These are phyloP conservation scores for Dendrothele bispora DNA, from an alignment of 768 basidiomycete genomes.

Conservation along the genomic window DNA sequence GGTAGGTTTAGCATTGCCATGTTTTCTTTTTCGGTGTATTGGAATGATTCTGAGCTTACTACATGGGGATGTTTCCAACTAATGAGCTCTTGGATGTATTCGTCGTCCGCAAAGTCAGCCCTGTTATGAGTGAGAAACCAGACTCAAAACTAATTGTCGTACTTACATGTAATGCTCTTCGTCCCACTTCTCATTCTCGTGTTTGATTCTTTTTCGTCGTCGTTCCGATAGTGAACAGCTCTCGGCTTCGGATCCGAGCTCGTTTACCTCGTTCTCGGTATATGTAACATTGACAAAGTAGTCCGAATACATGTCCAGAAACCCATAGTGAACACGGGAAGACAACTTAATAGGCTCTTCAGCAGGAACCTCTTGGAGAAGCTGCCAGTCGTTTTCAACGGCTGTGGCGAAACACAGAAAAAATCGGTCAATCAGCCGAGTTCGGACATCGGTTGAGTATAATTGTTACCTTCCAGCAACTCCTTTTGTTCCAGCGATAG, in stretches of 20 bases:
- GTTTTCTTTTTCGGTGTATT: constrained; percentile 76
- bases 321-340: constrained; percentile 63
- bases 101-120: constrained; percentile 80
- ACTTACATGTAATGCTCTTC: constrained; percentile 82
- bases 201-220: constrained; percentile 48
- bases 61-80: constrained; percentile 62
- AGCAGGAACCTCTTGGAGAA: constrained; percentile 62
- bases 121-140: constrained; percentile 43
- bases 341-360: constrained; percentile 39
- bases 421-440: not conserved
- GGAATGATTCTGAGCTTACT: constrained; percentile 30
- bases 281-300: constrained; percentile 75
- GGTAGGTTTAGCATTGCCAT: constrained; percentile 59
- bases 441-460: not conserved
- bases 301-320: constrained; percentile 71
- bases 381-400: constrained; percentile 75
- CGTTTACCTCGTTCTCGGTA: constrained; percentile 81
- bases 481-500: constrained; percentile 59
- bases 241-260: constrained; percentile 71
- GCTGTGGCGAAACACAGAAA: constrained; percentile 40
- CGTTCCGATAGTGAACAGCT: constrained; percentile 50
- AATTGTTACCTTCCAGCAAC: constrained; percentile 51
- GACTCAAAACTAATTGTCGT: not conserved
- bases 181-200: constrained; percentile 80
- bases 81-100: constrained; percentile 70